Base-by-base conservation (phyloP, 2,329 filamentous ascomycete species). In the Thelonectria olida region DNA sequence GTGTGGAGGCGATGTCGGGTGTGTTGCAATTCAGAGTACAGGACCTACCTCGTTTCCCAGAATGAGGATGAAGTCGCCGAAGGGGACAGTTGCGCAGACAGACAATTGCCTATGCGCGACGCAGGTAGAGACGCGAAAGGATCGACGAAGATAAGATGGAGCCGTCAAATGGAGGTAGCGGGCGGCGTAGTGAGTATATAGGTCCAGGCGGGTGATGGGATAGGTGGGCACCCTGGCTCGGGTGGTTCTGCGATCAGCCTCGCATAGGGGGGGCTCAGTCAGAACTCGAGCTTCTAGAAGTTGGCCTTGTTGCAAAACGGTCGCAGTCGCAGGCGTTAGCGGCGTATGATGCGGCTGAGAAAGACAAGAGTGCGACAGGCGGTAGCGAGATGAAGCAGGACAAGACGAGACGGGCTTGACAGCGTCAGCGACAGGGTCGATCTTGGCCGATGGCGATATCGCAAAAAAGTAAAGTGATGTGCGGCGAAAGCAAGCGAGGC, bases 191-290 rank as follows among this genome's bases (percentile, higher is more conserved):
- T 54, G 36, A 41, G 57, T 47, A 50, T 58, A 48, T 34, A 23
- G 22, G 53, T 50, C 53, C 48, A 25, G 53, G 20, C 41, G 15
- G 58, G 38, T 31, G 51, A 60, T 50, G 31, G 49, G 55, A 58
- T 58, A 69, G 66, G 63, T 51, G 62, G 61, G 67, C 67, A 71
- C 69, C 69, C 68, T 67, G 53, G 64, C 48, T 58, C 42, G 62
- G 66, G 58, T 62, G 60, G 68, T 62, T 58, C 55, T 70, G 64
- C 66, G 69, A 71, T 71, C 69, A 70, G 67, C 69, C 69, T 71
- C 69, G 69, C 69, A 71, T 71, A 70, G 67, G 67, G 67, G 65
- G 28, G 28, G 28, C 28, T 9, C 28, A 50, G 60, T 62, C 52
- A 60, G 60, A 63, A 54, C 54, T 63, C 27, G 54, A 51, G 61